Conservation (phyloP, 257 asterid genomes). For the Euphrasia confusa region DNA sequence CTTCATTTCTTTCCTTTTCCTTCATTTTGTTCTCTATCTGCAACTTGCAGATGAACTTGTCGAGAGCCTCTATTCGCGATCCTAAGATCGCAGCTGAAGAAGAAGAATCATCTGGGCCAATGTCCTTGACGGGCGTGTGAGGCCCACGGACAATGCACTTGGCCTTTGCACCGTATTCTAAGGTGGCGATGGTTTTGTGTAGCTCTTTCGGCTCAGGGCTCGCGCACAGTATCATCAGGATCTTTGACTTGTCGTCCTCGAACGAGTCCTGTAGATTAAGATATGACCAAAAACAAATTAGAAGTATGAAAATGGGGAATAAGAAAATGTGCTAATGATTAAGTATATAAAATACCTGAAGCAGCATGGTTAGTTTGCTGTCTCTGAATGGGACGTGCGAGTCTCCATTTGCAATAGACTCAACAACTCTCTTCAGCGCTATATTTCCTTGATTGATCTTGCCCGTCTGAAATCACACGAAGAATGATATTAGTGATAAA, state of each 20-base stretch:
- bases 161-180: slow-evolving; percentile 95
- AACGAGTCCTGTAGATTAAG: slow-evolving; percentile 75
- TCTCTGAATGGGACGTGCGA: slow-evolving; percentile 97
- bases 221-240: slow-evolving; percentile 87
- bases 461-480: slow-evolving; percentile 51
- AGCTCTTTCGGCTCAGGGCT: slow-evolving; percentile 93
- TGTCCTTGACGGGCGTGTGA: slow-evolving; percentile 67
- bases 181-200: slow-evolving; percentile 85
- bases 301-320: no score
- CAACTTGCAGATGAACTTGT: slow-evolving; percentile 67
- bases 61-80: slow-evolving; percentile 76
- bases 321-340: no score
- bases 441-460: slow-evolving; percentile 92
- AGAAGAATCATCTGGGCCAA: slow-evolving; percentile 70
- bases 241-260: slow-evolving; percentile 90
- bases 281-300: no score
- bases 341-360: no score
- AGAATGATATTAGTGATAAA: neutral
- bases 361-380: slow-evolving; percentile 98
- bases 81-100: slow-evolving; percentile 53
- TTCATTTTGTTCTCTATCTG: slow-evolving; percentile 68
- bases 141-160: slow-evolving; percentile 90
- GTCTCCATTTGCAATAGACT: slow-evolving; percentile 94
- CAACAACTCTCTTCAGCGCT: slow-evolving; percentile 88
- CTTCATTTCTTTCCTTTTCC: slow-evolving; percentile 62